Evolutionary conservation across 345 rosid species (phyloP).

Genomic region (Eucalyptus tenuipes): DNA sequence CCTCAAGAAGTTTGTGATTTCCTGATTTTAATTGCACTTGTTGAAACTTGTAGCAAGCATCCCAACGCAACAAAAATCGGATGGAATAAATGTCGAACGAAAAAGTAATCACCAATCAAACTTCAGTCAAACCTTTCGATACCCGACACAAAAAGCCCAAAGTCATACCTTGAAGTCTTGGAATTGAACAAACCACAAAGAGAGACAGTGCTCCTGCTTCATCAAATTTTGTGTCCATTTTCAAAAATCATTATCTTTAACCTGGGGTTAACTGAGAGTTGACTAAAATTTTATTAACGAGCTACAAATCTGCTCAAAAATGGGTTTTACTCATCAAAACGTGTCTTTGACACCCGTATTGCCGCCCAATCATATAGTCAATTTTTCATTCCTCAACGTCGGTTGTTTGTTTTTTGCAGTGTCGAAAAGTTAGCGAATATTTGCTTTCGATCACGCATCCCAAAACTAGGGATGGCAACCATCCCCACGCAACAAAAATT

Average conservation of each 20-base stretch:
- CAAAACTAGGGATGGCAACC: neutral
- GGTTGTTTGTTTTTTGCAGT: neutral
- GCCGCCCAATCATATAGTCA: neutral
- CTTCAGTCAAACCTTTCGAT: neutral
- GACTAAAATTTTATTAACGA: neutral
- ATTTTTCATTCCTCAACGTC: neutral
- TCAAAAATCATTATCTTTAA: too few species aligned
- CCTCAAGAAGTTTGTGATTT: neutral
- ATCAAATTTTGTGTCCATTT: too few species aligned
- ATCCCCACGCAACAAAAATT: neutral
- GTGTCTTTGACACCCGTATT: neutral
- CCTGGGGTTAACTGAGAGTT: neutral
- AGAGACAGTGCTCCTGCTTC: too few species aligned
- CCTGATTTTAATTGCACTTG: neutral
- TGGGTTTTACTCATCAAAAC: neutral
- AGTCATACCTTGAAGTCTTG: too few species aligned
- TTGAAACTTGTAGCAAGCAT: neutral
- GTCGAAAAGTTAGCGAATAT: neutral
- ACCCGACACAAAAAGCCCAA: neutral
- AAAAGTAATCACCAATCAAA: neutral
- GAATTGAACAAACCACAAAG: neutral
- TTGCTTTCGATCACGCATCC: neutral
- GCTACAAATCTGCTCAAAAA: neutral
- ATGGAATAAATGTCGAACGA: neutral
- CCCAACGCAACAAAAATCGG: neutral